Conservation (phyloP, 805 yeast genomes). For the Saccharomycopsis fibuligera region DNA sequence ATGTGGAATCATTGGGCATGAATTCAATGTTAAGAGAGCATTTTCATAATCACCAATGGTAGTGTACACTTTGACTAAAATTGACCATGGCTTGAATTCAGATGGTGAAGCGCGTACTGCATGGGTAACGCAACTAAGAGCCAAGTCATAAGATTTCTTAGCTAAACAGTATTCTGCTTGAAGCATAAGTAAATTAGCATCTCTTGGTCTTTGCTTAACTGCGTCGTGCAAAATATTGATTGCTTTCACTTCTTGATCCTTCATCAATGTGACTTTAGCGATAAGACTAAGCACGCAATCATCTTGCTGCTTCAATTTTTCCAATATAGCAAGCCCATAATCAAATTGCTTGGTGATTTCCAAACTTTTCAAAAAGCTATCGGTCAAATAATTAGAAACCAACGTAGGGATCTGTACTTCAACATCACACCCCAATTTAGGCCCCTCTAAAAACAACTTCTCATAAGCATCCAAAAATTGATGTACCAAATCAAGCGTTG, state of each 20-base stretch:
- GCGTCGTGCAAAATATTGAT: slow-evolving; percentile 46
- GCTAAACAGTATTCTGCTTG: slow-evolving; percentile 54
- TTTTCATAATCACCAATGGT: slow-evolving; percentile 60
- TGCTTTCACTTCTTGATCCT: slow-evolving; percentile 56
- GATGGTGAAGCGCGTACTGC: slow-evolving; percentile 72
- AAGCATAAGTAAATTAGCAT: slow-evolving; percentile 45
- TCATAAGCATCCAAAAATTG: slow-evolving; percentile 62
- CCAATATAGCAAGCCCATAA: slow-evolving; percentile 53
- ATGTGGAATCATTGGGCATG: slow-evolving; percentile 76
- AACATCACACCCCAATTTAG: slow-evolving; percentile 57
- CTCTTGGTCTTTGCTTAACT: slow-evolving; percentile 43
- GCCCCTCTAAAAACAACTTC: slow-evolving; percentile 57
- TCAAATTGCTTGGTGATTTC: slow-evolving; percentile 60
- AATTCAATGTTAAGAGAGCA: slow-evolving; percentile 64
- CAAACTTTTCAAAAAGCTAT: slow-evolving; percentile 60
- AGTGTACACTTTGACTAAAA: slow-evolving; percentile 58
- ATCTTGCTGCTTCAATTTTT: slow-evolving; percentile 44
- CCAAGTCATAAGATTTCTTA: slow-evolving; percentile 48
- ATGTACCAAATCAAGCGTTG: slow-evolving; percentile 39
- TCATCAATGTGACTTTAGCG: slow-evolving; percentile 45
- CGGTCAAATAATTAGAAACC: slow-evolving; percentile 63
- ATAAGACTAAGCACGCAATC: slow-evolving; percentile 53
- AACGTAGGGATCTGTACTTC: slow-evolving; percentile 64
- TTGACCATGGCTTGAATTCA: slow-evolving; percentile 68
- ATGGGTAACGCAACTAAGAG: slow-evolving; percentile 51